Base-by-base conservation (phyloP, 2,329 filamentous ascomycete genomes). In the Calonectria multiphialidica region DNA sequence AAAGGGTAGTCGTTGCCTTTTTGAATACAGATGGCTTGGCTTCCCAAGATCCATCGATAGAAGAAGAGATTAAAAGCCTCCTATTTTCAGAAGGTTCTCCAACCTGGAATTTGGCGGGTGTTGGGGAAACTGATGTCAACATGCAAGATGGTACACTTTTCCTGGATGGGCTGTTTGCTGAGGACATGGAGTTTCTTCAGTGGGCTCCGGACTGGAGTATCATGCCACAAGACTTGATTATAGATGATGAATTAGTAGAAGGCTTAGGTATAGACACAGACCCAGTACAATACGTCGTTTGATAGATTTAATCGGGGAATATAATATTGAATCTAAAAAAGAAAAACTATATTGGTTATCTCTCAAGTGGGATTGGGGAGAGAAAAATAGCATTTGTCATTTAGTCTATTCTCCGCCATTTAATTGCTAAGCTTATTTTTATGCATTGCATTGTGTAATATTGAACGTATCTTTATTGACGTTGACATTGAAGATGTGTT, bases 191-290 rank as follows among this genome's bases (percentile, higher is more conserved):
- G 9, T 61, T 61, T n/a, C 35, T 61, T 2, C 55, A 61, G 37
- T 61, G 55, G 55, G 55, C 35, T 25, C 55, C 55, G 16, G 55
- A 61, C 35, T 61, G 55, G 55, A 35, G 37, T 15, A 61, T 61
- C 13, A 16, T 61, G 8, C 37, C 55, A 18, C 37, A 40, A 42
- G 55, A 61, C 3, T 28, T 61, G 35, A n/a, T n/a, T 0, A 10
- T 61, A 21, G 55, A 61, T n/a, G 44, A 18, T 42, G 55, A 61
- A 10, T 35, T 57, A 30, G 55, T 10, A 5, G 55, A 44, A 2
- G 15, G 15, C 35, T 44, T 61, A 42, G 23, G 37, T 5, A 37
- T 37, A 2, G 50, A 57, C 12, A 21, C n/a, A 23, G 30, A 9
- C 2, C n/a, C 13, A 30, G 21, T 2, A 13, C 30, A 57, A 23